Base-by-base conservation (phyloP, 2,329 filamentous ascomycete genomes). In the Botryosphaeria agaves region DNA sequence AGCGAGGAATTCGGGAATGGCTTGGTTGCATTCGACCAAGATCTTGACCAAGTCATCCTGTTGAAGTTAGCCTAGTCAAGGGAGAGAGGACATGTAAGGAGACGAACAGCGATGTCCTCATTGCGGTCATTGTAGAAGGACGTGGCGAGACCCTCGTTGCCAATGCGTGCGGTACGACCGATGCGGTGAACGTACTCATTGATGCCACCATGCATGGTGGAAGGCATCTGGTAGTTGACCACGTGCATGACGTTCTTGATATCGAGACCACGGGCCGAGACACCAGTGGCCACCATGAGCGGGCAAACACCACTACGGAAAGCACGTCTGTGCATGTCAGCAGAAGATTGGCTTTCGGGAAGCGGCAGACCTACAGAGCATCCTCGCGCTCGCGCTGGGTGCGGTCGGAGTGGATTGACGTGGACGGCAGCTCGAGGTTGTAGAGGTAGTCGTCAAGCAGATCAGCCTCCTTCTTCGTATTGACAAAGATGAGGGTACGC, bases 161-260 rank as follows among this genome's bases (percentile, higher is more conserved):
- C 89, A 46, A 94, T 94, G 31, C 89, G 82, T 32, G 81, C 89
- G 41, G 89, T 98, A 36, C 89, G 85, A 37, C 89, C 89, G 48
- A 95, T 95, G 8, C 89, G 82, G 48, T 98, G 89, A 16, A 79
- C 74, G 43, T 95, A 98, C 50, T 95, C 89, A 29, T 81, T 74
- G 33, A 94, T 92, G 2, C 85, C 87, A n/a, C 83, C 84, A 41
- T 87, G 67, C 1, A 72, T 61, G 26, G 63, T 56, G 4, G 64
- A 72, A 0, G 87, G 87, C 2, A 95, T 61, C 36, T 95, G 85
- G 42, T 75, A 95, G 56, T 98, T 95, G 64, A 98, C 76, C 36
- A 98, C 79, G 39, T 93, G 83, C 60, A 76, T 72, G 5, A 95
- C 76, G 39, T 89, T 83, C 34, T 71, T 71, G 20, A 94, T 76